A percentile compares a stretch with the other conserved stretches of the same genome.
These are phyloP conservation scores for Dictyophora rubrovolvata DNA, from an alignment of 768 basidiomycete species.

Conservation along the genomic window DNA sequence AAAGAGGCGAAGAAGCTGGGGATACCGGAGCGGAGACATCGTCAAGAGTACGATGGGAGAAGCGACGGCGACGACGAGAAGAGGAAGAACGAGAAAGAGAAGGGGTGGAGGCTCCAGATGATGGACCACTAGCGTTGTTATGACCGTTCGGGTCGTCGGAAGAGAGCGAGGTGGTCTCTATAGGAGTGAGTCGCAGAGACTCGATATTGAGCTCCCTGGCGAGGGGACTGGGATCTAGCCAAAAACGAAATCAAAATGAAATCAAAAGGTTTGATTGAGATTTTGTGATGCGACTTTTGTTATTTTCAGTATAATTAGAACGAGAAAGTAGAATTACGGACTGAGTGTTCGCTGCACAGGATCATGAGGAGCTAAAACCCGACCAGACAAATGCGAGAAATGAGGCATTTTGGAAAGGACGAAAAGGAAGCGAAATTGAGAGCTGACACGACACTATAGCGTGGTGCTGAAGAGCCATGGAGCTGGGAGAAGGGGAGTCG, in stretches of 20 bases:
- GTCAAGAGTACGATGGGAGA: neutral
- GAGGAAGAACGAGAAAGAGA: constrained; percentile 6
- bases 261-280: too few species aligned
- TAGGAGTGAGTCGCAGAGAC: constrained; percentile 3
- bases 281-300: too few species aligned
- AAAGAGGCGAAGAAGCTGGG: constrained; percentile 11
- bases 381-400: neutral
- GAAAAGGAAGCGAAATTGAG: neutral
- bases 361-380: neutral
- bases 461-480: neutral
- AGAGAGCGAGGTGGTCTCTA: neutral
- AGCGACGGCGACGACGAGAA: constrained; percentile 1
- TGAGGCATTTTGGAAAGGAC: neutral
- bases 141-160: neutral
- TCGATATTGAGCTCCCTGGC: constrained; percentile 8
- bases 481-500: too few species aligned
- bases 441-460: neutral
- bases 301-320: neutral
- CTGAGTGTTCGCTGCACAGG: neutral
- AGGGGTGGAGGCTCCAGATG: neutral
- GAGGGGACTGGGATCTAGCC: constrained; percentile 5
- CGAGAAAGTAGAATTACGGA: neutral
- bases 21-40: constrained; percentile 1
- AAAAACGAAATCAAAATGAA: neutral
- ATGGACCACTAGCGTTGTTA: neutral